Evolutionary conservation across 495 filamentous ascomycete species (phyloP).

Genomic region (Aspergillus ellipticus): DNA sequence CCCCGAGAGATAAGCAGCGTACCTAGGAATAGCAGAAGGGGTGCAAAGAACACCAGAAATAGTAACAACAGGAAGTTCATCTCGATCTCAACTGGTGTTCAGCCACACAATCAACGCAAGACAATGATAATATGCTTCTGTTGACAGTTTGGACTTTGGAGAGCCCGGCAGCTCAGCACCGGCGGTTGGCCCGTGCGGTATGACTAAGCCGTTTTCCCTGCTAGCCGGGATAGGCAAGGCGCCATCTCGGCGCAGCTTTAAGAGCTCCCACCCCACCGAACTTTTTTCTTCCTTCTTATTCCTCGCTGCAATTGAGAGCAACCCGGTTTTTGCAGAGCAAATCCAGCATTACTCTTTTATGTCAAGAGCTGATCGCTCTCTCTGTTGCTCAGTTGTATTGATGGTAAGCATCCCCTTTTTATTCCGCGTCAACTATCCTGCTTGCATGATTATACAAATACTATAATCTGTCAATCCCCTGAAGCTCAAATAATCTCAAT

Average conservation of each 20-base stretch:
- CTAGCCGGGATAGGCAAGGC: slow-evolving; percentile 27
- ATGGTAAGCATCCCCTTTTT: slow-evolving; percentile 32
- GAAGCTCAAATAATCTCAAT: slow-evolving; percentile 52
- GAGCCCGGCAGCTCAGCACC: neutral
- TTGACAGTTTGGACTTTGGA: too few relatives aligned
- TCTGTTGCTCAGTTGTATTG: slow-evolving; percentile 16
- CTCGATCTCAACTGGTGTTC: neutral
- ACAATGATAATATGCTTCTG: neutral
- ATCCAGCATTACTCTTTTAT: slow-evolving; percentile 8
- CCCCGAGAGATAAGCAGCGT: neutral
- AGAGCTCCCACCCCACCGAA: slow-evolving; percentile 22
- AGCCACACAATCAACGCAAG: neutral
- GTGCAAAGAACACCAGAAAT: slow-evolving; percentile 47
- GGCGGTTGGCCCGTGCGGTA: neutral
- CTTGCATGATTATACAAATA: slow-evolving; percentile 69
- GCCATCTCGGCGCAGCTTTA: slow-evolving; percentile 11
- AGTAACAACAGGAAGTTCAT: slow-evolving; percentile 52
- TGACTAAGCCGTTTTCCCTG: neutral
- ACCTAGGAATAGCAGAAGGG: slow-evolving; percentile 48
- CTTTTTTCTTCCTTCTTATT: slow-evolving; percentile 13
- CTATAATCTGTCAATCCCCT: slow-evolving; percentile 89
- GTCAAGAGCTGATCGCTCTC: neutral
- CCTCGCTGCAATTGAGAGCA: slow-evolving; percentile 4
- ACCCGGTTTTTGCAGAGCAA: slow-evolving; percentile 37
- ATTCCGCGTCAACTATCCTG: neutral